Conservation (phyloP, 1,284 basidiomycete species). For the Fomitopsis schrenkii region DNA sequence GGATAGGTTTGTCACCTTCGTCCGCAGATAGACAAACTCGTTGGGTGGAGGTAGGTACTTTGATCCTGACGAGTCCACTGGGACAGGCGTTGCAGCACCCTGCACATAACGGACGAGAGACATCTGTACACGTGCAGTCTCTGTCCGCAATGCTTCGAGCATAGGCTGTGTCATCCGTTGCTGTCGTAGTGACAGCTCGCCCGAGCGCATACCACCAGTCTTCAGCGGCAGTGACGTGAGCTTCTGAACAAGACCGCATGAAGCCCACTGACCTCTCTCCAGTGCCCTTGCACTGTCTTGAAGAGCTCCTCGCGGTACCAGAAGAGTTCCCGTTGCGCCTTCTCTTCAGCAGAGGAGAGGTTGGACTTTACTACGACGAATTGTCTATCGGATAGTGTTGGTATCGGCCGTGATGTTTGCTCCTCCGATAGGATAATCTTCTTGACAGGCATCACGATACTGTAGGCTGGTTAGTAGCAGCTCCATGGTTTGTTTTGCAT, state of each 20-base stretch:
- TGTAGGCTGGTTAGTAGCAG: constrained; percentile 27
- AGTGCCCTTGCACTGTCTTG: constrained; percentile 60
- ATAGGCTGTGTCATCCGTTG: constrained; percentile 75
- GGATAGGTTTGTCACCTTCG: constrained; percentile 56
- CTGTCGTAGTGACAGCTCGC: constrained; percentile 71
- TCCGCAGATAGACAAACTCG: constrained; percentile 55
- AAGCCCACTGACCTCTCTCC: constrained; percentile 70
- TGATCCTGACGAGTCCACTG: constrained; percentile 27
- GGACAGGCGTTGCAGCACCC: constrained; percentile 18
- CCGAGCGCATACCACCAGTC: constrained; percentile 72
- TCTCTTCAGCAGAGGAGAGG: constrained; percentile 56
- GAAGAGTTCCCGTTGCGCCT: constrained; percentile 73
- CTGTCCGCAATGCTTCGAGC: constrained; percentile 68
- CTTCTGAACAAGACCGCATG: background rate
- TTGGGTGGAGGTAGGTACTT: constrained; percentile 47
- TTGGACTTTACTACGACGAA: constrained; percentile 83
- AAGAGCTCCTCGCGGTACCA: constrained; percentile 93
- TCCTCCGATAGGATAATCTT: constrained; percentile 60
- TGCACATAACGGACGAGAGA: constrained; percentile 39
- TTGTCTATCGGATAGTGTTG: constrained; percentile 84
- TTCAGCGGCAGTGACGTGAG: constrained; percentile 25
- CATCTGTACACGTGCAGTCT: constrained; percentile 58
- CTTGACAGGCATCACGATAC: constrained; percentile 76
- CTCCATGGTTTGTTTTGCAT: background rate
- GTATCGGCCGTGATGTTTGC: constrained; percentile 66